These are phyloP conservation scores for Glycine latifolia DNA, from an alignment of 306 rosid genomes.

Conservation along the genomic window DNA sequence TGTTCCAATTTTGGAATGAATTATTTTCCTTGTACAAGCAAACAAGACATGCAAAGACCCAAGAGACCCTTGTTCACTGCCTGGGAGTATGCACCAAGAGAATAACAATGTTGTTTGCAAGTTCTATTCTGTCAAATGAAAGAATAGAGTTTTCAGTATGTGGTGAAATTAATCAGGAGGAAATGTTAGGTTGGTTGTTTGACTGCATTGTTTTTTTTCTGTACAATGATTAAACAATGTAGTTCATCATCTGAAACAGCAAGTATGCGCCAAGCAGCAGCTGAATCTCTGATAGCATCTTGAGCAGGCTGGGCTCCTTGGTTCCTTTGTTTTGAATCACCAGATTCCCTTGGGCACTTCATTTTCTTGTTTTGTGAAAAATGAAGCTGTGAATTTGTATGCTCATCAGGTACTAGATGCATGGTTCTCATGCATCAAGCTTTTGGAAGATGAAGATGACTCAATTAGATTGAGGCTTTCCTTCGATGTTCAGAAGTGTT, in stretches of 20 bases:
- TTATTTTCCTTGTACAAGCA: slow-evolving; percentile 66
- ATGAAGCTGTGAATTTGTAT: slow-evolving; percentile 65
- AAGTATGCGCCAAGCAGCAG: slow-evolving; percentile 83
- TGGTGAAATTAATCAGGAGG: slow-evolving; percentile 47
- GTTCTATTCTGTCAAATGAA: slow-evolving; percentile 53
- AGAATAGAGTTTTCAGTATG: slow-evolving; percentile 39
- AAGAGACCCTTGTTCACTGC: slow-evolving; percentile 75
- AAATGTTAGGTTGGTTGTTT: slow-evolving; percentile 49
- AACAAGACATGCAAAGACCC: slow-evolving; percentile 81
- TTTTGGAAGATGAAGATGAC: slow-evolving; percentile 95
- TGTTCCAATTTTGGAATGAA: slow-evolving; percentile 79
- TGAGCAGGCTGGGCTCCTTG: slow-evolving; percentile 69
- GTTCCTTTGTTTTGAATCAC: slow-evolving; percentile 52
- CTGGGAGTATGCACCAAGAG: slow-evolving; percentile 78
- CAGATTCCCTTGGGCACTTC: slow-evolving; percentile 52
- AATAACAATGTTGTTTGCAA: slow-evolving; percentile 59
- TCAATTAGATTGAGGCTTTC: slow-evolving; percentile 71
- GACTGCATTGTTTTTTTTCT: slow-evolving; percentile 65
- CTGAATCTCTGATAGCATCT: slow-evolving; percentile 86
- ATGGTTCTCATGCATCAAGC: slow-evolving; percentile 89
- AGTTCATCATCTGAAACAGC: slow-evolving; percentile 76
- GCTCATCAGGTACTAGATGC: slow-evolving; percentile 72
- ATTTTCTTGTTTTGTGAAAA: slow-evolving; percentile 48
- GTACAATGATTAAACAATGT: slow-evolving; percentile 60
- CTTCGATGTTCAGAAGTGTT: slow-evolving; percentile 75